Percentiles rank a stretch among this genome's conserved stretches.
Evolutionary conservation across 108 stramenopile genomes (phyloP).

Genomic region (Cyclostephanos tholiformis): DNA sequence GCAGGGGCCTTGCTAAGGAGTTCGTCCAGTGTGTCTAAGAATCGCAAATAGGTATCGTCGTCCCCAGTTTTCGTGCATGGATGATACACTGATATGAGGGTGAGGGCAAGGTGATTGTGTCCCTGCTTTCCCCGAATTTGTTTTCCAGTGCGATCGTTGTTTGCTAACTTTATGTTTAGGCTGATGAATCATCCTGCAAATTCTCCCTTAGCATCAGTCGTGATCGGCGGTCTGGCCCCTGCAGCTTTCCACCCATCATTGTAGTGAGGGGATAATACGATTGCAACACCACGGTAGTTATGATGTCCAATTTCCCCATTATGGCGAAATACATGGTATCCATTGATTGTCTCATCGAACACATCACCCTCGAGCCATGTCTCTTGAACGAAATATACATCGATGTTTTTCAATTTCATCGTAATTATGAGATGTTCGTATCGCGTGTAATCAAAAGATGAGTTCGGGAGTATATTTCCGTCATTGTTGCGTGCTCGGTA

Average conservation of each 20-base stretch:
- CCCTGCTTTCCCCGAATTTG: slow-evolving; percentile 2
- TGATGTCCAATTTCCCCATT: background rate
- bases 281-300: slow-evolving; percentile 3
- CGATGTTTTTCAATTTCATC: no score
- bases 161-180: background rate
- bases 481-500: no score
- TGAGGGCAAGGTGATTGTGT: background rate
- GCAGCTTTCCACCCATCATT: slow-evolving; percentile 1
- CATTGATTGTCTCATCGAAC: no score
- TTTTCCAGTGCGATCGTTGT: background rate
- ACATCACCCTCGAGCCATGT: no score
- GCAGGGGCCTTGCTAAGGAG: background rate
- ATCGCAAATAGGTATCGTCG: background rate
- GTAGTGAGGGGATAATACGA: background rate
- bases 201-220: background rate
- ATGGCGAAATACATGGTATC: background rate
- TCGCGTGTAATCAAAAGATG: no score
- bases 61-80: no score
- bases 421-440: no score
- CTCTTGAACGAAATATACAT: no score
- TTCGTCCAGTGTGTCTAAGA: background rate
- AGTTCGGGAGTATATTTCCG: no score
- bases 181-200: background rate
- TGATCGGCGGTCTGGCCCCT: no score
- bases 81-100: no score